phyloP scores from a whole-genome alignment of 148 eudicot genomes.

The Heliosperma pusillum region DNA sequence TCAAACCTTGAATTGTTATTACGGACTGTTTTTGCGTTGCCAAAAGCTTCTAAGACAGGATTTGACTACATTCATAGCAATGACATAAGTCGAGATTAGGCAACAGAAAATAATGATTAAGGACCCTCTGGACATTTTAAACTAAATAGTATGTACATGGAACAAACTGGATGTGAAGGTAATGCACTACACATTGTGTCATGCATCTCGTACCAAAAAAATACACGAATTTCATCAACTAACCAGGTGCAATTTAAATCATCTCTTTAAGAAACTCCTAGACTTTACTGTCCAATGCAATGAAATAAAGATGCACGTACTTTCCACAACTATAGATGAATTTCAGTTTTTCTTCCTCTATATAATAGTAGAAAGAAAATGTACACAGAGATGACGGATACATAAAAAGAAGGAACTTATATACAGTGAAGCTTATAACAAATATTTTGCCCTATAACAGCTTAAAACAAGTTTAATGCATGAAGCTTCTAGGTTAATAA shows the following conservation, averaged over 20 bases:
- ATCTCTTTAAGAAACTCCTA: neutral
- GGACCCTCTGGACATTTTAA: neutral
- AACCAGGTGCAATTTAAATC: neutral
- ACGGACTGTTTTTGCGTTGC: constrained; percentile 93
- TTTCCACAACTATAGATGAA: neutral
- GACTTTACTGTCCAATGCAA: neutral
- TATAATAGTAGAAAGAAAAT: neutral
- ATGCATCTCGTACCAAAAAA: neutral
- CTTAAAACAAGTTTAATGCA: neutral
- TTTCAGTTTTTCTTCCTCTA: neutral
- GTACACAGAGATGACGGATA: neutral
- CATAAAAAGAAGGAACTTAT: neutral
- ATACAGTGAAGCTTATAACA: neutral
- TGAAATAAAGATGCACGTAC: neutral
- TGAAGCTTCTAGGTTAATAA: neutral
- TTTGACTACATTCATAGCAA: constrained; percentile 62
- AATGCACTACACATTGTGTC: neutral
- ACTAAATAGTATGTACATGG: constrained; percentile 2
- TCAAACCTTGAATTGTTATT: constrained; percentile 89
- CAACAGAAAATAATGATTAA: neutral
- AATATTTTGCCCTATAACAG: neutral
- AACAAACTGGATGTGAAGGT: neutral
- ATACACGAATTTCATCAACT: neutral
- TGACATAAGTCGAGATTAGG: neutral
- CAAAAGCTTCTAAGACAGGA: constrained; percentile 95